Percentiles rank a stretch among this genome's conserved stretches.
These are phyloP conservation scores for Syzygium malaccense DNA, from an alignment of 441 rosid species.

Conservation along the genomic window DNA sequence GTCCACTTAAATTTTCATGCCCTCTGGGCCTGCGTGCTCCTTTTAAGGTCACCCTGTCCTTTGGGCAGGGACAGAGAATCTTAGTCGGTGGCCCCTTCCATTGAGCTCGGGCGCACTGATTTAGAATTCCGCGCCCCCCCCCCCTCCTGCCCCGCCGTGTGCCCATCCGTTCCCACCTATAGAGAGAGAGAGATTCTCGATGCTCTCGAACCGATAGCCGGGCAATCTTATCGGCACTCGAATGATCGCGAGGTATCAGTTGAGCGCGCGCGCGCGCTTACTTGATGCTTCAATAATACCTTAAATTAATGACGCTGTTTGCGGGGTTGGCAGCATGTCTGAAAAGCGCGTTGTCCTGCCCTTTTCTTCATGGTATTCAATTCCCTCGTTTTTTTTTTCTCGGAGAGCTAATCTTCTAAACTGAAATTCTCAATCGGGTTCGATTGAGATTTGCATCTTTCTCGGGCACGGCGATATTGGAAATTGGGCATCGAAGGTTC, in stretches of 20 bases:
- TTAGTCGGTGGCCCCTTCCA: background rate
- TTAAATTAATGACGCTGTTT: background rate
- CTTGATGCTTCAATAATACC: background rate
- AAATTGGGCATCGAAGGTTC: background rate
- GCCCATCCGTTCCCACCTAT: background rate
- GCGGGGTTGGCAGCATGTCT: background rate
- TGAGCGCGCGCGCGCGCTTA: background rate
- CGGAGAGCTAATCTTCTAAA: background rate
- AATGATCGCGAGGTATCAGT: background rate
- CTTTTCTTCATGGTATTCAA: background rate
- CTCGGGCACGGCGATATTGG: background rate
- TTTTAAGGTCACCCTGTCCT: background rate
- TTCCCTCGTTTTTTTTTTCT: background rate
- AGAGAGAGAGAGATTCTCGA: background rate
- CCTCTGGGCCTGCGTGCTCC: background rate
- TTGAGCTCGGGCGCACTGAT: background rate
- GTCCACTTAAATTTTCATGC: background rate
- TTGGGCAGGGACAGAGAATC: background rate
- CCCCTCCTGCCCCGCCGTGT: no score
- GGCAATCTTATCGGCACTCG: accelerated
- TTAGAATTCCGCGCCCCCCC: background rate
- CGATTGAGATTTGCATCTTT: background rate
- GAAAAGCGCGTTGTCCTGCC: background rate
- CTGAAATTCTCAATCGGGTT: background rate
- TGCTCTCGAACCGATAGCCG: background rate